Conservation (phyloP, 2,329 filamentous ascomycete genomes). For the Cyphellophora attinorum region DNA sequence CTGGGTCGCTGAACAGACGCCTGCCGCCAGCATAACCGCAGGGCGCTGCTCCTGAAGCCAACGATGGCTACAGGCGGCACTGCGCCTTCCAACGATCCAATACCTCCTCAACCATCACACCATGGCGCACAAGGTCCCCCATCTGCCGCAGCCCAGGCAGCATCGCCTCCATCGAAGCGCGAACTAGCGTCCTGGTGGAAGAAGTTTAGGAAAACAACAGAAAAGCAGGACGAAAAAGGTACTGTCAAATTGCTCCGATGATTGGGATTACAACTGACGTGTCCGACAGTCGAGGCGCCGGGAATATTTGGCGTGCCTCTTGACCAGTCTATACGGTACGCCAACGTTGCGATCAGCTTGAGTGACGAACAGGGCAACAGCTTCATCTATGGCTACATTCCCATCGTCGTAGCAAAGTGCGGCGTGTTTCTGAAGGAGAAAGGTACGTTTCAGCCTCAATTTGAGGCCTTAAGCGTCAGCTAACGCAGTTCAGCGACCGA, state of each 20-base stretch:
- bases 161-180: slow-evolving; percentile 71
- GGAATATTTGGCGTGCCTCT: slow-evolving; percentile 94
- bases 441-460: slow-evolving; percentile 49
- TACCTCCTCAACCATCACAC: slow-evolving; percentile 14
- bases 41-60: no score
- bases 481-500: slow-evolving; percentile 66
- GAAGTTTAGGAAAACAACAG: slow-evolving; percentile 68
- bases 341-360: slow-evolving; percentile 94
- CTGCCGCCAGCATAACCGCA: no score
- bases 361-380: slow-evolving; percentile 86
- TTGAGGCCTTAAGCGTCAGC: neutral
- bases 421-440: slow-evolving; percentile 97
- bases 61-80: slow-evolving; percentile 15
- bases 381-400: slow-evolving; percentile 97
- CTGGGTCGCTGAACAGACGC: no score
- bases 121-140: slow-evolving; percentile 21
- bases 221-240: slow-evolving; percentile 57
- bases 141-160: slow-evolving; percentile 34
- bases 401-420: slow-evolving; percentile 96
- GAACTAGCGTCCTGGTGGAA: slow-evolving; percentile 97
- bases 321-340: slow-evolving; percentile 89
- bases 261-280: slow-evolving; percentile 8
- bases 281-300: slow-evolving; percentile 11
- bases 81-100: slow-evolving; percentile 9
- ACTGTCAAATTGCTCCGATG: slow-evolving; percentile 20